Conservation (phyloP, 768 basidiomycete species). For the Podaxis sp. region DNA sequence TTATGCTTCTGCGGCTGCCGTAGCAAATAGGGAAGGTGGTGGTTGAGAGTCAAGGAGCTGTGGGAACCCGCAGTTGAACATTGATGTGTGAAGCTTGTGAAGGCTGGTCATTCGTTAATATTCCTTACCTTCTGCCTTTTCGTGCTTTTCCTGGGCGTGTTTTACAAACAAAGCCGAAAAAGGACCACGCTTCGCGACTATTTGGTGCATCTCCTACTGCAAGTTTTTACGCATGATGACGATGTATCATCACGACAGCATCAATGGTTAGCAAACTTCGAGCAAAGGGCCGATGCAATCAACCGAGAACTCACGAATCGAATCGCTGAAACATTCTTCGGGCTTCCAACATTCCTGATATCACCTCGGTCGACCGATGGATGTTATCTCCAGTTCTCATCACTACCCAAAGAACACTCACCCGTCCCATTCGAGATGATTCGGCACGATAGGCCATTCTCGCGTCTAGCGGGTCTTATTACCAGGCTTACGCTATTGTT, state of each 20-base stretch:
- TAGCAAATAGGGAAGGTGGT: background rate
- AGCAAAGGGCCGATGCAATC: background rate
- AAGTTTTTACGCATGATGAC: background rate
- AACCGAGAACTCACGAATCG: background rate
- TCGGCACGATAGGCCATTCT: background rate
- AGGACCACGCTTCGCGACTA: background rate
- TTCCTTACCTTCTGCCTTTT: background rate
- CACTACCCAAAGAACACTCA: slow-evolving; percentile 1
- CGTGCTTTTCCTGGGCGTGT: background rate
- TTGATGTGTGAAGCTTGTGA: background rate
- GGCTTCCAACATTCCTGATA: slow-evolving; percentile 4
- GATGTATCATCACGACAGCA: background rate
- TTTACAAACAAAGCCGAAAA: background rate
- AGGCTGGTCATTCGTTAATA: background rate
- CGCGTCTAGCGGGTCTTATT: background rate
- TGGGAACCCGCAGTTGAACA: background rate
- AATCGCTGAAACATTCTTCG: slow-evolving; percentile 1
- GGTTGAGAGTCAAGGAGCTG: background rate
- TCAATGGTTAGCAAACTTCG: background rate
- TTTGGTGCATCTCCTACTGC: background rate
- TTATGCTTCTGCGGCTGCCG: background rate
- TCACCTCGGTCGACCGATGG: background rate
- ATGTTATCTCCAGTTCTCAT: slow-evolving; percentile 4
- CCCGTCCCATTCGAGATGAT: background rate
- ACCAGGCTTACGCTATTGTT: background rate